These are phyloP conservation scores for Neophaeococcomyces aloes DNA, from an alignment of 2,329 filamentous ascomycete genomes.

Conservation along the genomic window DNA sequence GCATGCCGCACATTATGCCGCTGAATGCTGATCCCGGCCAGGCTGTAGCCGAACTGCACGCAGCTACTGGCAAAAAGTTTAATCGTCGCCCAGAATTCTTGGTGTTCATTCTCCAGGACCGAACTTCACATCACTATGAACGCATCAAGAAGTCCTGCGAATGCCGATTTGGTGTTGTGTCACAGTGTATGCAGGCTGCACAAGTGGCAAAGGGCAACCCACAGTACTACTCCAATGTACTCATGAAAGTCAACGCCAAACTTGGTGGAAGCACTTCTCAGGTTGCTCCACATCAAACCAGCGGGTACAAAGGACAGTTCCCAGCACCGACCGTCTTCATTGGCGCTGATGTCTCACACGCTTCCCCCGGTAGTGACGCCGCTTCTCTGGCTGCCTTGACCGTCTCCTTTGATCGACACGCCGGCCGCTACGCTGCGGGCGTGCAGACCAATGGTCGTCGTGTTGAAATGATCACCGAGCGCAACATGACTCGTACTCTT, in stretches of 20 bases:
- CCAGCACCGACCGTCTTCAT: slow-evolving; percentile 64
- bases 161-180: slow-evolving; percentile 70
- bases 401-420: slow-evolving; percentile 62
- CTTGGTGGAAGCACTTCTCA: slow-evolving; percentile 68
- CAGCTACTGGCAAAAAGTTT: slow-evolving; percentile 43
- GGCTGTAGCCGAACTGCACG: slow-evolving; percentile 47
- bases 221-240: slow-evolving; percentile 88
- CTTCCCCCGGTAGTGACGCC: slow-evolving; percentile 51
- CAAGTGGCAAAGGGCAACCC: slow-evolving; percentile 60
- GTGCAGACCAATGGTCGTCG: slow-evolving; percentile 76
- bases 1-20: slow-evolving; percentile 36
- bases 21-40: slow-evolving; percentile 38
- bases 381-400: slow-evolving; percentile 82
- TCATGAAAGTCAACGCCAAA: slow-evolving; percentile 96
- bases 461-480: slow-evolving; percentile 62
- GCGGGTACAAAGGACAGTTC: slow-evolving; percentile 25
- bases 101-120: slow-evolving; percentile 64
- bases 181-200: slow-evolving; percentile 65
- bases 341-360: slow-evolving; percentile 83
- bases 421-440: slow-evolving; percentile 65
- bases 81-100: slow-evolving; percentile 60
- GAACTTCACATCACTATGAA: slow-evolving; percentile 63
- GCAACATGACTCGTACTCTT: slow-evolving; percentile 58
- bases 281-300: slow-evolving; percentile 30
- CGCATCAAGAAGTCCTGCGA: slow-evolving; percentile 84